Base-by-base conservation (phyloP, 1,284 basidiomycete genomes). In the Apiotrichum porosum region DNA sequence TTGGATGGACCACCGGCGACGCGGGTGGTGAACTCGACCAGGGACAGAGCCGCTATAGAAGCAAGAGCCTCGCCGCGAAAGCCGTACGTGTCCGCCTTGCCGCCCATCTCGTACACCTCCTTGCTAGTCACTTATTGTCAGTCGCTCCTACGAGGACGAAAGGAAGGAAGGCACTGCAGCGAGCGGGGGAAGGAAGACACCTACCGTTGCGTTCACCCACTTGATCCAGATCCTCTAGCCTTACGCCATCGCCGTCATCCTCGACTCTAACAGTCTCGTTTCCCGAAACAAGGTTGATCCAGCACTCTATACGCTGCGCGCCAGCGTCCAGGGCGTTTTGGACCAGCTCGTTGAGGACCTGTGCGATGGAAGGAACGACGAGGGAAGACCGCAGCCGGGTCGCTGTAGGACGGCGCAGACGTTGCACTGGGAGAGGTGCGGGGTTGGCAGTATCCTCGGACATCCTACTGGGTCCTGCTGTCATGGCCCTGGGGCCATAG, bases 21-120 rank as follows among this genome's bases (percentile, higher is more conserved):
- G 8, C 85, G 79, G 3, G 88, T 88, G 23, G 82, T 82, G 42
- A 94, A 83, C 24, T 68, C 63, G 9, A 74, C 21, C 2, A 88
- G 30, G 75, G 82, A 24, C 83, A 74, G 62, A 3, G 88, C 82
- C 24, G 84, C 83, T 43, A 84, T 82, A 33, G 88, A 90, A n/a
- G 86, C 84, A 37, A 93, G 71, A 6, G 89, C 89, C 84, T 93
- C 90, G 28, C 90, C 90, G 52, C 88, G 81, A 72, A 88, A 92
- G 0, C 90, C 90, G 73, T 90, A 90, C 2, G 82, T 84, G 9
- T 79, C 61, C 3, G 44, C 43, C 14, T 50, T 42, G 3, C 52
- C 56, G 2, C 18, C 21, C 35, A 14, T 37, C 10, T 13, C 52
- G 36, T 49, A 60, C 17, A 48, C 23, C 6, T 33, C 24, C 42